phyloP scores from a whole-genome alignment of 257 asterid species.

The Osmanthus fragrans region DNA sequence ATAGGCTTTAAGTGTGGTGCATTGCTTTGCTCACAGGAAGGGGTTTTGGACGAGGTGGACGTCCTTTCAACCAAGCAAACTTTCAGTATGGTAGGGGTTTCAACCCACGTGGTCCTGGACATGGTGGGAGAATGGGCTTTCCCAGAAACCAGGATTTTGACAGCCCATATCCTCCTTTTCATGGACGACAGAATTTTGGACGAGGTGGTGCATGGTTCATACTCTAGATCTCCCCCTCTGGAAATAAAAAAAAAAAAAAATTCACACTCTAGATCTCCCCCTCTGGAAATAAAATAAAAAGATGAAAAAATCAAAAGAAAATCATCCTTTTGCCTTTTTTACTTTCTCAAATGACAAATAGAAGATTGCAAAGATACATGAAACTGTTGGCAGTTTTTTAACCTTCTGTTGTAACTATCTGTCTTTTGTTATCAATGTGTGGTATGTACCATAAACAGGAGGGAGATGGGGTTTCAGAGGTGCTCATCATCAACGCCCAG shows the following conservation, averaged over 20 bases:
- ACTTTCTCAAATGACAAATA: not conserved
- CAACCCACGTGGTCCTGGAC: constrained; percentile 44
- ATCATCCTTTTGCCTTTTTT: not conserved
- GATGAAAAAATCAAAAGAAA: not conserved
- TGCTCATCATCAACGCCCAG: constrained; percentile 44
- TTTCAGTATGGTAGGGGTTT: constrained; percentile 38
- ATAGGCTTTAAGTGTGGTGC: constrained; percentile 10
- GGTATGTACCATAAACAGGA: constrained; percentile 34
- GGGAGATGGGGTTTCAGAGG: constrained; percentile 56
- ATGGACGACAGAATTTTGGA: constrained; percentile 45
- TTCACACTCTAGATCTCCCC: not conserved
- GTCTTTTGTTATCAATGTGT: constrained; percentile 2
- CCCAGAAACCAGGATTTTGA: constrained; percentile 34
- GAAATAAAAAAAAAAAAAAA: no score
- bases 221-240: not conserved
- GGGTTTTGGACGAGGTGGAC: constrained; percentile 50
- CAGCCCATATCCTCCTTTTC: constrained; percentile 37
- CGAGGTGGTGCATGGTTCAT: constrained; percentile 37
- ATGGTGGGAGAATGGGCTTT: constrained; percentile 40
- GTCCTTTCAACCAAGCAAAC: constrained; percentile 36
- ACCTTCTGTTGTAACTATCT: not conserved
- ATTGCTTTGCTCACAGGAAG: constrained; percentile 39
- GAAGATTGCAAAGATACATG: not conserved
- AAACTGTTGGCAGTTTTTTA: not conserved
- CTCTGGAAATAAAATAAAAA: not conserved